Evolutionary conservation across 2,329 filamentous ascomycete genomes (phyloP), one percentile per base, ranked within the genome.

Genomic region (Nannizziopsis barbatae): DNA sequence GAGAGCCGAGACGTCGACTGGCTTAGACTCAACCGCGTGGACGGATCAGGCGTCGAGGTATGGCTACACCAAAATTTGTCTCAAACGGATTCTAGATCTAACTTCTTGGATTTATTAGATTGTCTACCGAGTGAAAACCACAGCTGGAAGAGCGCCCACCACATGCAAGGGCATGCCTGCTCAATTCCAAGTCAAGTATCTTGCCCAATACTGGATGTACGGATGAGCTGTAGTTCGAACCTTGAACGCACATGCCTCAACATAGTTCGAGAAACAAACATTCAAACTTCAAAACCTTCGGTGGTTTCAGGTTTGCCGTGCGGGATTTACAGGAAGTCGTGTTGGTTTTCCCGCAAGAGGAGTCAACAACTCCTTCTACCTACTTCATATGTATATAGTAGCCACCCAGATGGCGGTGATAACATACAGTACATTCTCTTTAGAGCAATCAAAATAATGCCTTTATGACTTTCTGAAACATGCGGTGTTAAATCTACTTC

Each of bases 201-300:
- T 64, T 5, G 66, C 68, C 5, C 62, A 69, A 54, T 70, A 70
- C 50, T 70, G 65, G 66, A 67, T 70, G 18, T 71, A 65, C 51
- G 65, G 60, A 14, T 63, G 49, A 62, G 6, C 15, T 3, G 10
- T 14, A 9, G 20, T 20, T 22, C 27, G 30, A 20, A 39, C 5
- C 9, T 17, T 10, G 36, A 3, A n/a, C 10, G 14, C 36, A 17
- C 9, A 17, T 15, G 12, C 37, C 27, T 11, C 17, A 5, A 17
- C 14, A 17, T 11, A 11, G n/a, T 42, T 32, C 14, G 17, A n/a
- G 22, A 30, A 32, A 45, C 42, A 37, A 37, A 35, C 32, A 27
- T 27, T 12, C 32, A 37, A 11, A 15, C 39, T 14, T 14, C 17
- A 37, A 37, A 37, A 37, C 14, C 37, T 20, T 9, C 12, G 11